phyloP scores from a whole-genome alignment of 208 protist genomes.

The Borovskyia barvae region DNA sequence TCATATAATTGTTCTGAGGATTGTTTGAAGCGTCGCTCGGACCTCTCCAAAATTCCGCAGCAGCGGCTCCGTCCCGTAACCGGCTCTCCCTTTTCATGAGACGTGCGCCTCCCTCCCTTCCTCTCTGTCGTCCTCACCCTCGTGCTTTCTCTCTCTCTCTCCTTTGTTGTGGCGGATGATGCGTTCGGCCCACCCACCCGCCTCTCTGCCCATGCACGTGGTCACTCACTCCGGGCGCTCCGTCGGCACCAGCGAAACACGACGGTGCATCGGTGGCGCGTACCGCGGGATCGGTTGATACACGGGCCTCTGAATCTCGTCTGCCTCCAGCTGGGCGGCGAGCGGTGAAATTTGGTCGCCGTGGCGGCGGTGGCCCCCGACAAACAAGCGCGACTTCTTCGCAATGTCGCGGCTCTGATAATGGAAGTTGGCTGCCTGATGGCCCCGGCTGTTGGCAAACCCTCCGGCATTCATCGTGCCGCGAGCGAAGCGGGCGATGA shows the following conservation, averaged over 20 bases:
- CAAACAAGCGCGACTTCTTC: conserved; percentile 66
- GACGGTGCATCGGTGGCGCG: conserved; percentile 70
- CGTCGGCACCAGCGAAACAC: conserved; percentile 20
- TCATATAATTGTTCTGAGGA: no score
- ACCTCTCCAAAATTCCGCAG: no score
- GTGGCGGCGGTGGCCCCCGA: conserved; percentile 51
- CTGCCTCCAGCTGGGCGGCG: conserved; percentile 66
- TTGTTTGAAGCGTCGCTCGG: no score
- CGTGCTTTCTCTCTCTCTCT: no score
- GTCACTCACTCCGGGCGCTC: neutral
- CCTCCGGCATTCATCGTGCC: conserved; percentile 80
- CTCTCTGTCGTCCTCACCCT: no score
- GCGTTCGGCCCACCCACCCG: no score
- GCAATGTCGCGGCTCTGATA: conserved; percentile 63
- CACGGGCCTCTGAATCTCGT: conserved; percentile 63
- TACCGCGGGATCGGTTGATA: conserved; percentile 78
- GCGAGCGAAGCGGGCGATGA: conserved; percentile 72
- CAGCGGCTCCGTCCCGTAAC: no score
- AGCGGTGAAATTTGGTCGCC: conserved; percentile 61
- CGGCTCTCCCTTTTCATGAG: no score
- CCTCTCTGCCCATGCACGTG: no score
- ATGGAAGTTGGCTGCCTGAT: conserved; percentile 44
- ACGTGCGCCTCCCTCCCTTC: no score
- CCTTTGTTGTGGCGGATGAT: no score
- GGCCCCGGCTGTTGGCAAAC: conserved; percentile 57